A percentile compares a stretch with the other conserved stretches of the same genome.
These are phyloP conservation scores for Plasmodium relictum DNA, from an alignment of 169 alveolate species.

Conservation along the genomic window DNA sequence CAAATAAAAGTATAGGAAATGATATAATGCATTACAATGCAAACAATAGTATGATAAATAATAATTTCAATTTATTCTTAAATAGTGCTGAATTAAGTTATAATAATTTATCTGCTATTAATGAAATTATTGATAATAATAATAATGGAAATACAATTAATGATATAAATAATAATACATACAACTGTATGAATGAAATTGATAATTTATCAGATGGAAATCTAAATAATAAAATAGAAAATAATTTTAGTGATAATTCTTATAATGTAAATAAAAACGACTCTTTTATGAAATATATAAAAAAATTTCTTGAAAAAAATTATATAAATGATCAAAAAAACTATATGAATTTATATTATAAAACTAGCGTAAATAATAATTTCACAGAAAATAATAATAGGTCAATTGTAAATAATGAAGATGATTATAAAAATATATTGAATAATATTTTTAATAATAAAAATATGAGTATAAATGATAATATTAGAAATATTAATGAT, in stretches of 20 bases:
- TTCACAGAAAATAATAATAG: background rate
- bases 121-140: background rate
- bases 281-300: conserved; percentile 43
- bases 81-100: conserved; percentile 1
- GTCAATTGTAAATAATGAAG: background rate
- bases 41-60: conserved; percentile 15
- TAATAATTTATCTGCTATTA: background rate
- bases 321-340: conserved; percentile 48
- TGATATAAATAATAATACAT: background rate
- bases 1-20: background rate
- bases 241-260: conserved; percentile 2
- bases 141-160: background rate
- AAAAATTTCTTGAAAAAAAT: conserved; percentile 22
- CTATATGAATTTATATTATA: conserved; percentile 26
- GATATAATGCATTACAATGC: background rate
- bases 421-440: background rate
- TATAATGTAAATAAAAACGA: conserved; percentile 14
- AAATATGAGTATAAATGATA: background rate
- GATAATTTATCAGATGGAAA: background rate
- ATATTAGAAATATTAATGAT: background rate
- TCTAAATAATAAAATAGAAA: background rate
- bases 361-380: background rate
- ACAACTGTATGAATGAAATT: conserved; percentile 4
- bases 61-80: conserved; percentile 26
- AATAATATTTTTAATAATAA: conserved; percentile 2